Evolutionary conservation across 2,329 filamentous ascomycete species (phyloP), one percentile per base, ranked within the genome.

Genomic region (Pyrenochaeta sp.): DNA sequence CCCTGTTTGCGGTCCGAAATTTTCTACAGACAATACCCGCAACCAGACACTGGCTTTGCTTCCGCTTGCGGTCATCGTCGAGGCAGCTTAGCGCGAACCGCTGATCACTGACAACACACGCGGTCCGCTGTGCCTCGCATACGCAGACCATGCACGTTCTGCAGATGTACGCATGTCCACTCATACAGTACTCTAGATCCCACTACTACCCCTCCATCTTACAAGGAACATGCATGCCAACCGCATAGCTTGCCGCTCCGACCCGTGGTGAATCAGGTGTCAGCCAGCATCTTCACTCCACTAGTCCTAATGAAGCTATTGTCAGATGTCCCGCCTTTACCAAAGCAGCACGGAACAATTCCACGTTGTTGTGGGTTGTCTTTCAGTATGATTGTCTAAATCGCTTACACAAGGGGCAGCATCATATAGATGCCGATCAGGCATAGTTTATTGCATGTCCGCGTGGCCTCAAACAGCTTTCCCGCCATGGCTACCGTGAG

Each of bases 91-190:
- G 41, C n/a, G 10, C 18, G 41, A 44, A 39, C 29, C 23, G 49
- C 31, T 52, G 43, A 52, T 52, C 49, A 36, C 21, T 52, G 50
- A 40, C 50, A 48, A 37, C 44, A 33, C 50, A 53, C 44, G 29
- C 39, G 37, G 18, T 9, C n/a, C 46, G 21, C 18, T 15, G 30
- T 21, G 18, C 32, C 23, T 35, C 31, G 18, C 27, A 40, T 51
- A 32, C 48, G 29, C 21, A 33, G 29, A 23, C n/a, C 44, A 47
- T 47, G 44, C 49, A 47, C 15, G 39, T 20, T 48, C 44, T 39
- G 44, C 30, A 43, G 17, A 49, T 12, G 15, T 36, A 15, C 47
- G 39, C 20, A 27, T 40, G 11, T 35, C 27, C 35, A 48, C 35
- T 30, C 33, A 29, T 18, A n/a, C n/a, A n/a, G n/a, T n/a, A 30